Conservation (phyloP, 768 basidiomycete genomes). For the Leccinum sublutescens region DNA sequence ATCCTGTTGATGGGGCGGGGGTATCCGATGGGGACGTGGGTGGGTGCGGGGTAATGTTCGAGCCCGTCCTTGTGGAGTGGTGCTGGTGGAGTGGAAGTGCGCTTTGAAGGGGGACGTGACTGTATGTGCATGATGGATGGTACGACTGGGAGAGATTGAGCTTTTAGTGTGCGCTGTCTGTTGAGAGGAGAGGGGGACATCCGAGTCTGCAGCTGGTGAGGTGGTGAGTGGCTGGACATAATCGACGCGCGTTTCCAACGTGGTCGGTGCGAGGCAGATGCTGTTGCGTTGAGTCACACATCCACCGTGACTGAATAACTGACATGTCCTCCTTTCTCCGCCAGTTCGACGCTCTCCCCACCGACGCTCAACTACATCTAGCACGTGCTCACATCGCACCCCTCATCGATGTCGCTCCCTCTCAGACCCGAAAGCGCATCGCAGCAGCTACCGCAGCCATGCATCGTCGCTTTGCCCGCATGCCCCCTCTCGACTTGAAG, state of each 20-base stretch:
- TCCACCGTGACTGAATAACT: too few species aligned
- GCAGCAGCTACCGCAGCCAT: conserved; percentile 40
- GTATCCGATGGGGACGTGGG: conserved; percentile 44
- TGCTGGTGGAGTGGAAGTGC: conserved; percentile 31
- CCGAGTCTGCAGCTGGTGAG: too few species aligned
- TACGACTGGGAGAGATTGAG: conserved; percentile 62
- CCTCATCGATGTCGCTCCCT: conserved; percentile 45
- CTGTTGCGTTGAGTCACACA: neutral
- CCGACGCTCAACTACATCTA: conserved; percentile 48
- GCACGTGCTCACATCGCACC: conserved; percentile 50
- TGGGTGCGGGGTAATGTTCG: neutral
- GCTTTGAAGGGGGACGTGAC: conserved; percentile 38
- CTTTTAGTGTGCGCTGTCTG: conserved; percentile 53
- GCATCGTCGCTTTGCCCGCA: conserved; percentile 36
- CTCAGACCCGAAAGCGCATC: conserved; percentile 38
- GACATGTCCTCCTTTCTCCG: conserved; percentile 33
- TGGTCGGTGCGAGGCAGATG: conserved; percentile 40
- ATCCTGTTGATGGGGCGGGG: conserved; percentile 64
- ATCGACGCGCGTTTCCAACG: conserved; percentile 66
- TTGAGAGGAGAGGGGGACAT: conserved; percentile 41
- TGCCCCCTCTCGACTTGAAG: conserved; percentile 52
- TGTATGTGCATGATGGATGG: conserved; percentile 55
- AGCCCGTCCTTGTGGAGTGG: neutral
- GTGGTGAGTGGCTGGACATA: conserved; percentile 57
- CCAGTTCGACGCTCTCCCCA: conserved; percentile 51